Percentiles rank a stretch among this genome's conserved stretches.
Evolutionary conservation across 371 early-diverging fungal genomes (phyloP).

Genomic region (Mortierella sp.): DNA sequence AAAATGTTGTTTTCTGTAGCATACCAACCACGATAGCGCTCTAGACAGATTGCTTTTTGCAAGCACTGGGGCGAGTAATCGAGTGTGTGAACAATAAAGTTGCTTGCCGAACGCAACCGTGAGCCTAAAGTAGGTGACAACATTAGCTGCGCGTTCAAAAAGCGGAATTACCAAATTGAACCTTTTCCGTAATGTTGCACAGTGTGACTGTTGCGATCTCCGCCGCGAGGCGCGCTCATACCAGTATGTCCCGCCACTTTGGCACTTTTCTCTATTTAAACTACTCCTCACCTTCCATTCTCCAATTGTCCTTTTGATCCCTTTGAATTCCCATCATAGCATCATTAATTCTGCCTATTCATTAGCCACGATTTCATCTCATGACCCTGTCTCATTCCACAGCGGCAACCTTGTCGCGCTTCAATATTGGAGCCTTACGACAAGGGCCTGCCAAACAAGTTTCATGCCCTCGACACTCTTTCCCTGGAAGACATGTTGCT

Average conservation of each 20-base stretch:
- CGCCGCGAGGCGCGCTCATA: background rate
- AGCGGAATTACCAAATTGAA: background rate
- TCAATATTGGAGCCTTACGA: slow-evolving; percentile 18
- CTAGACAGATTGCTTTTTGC: background rate
- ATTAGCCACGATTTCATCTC: background rate
- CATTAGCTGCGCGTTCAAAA: slow-evolving; percentile 5
- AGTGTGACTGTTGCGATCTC: background rate
- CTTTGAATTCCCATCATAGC: background rate
- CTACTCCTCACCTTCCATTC: background rate
- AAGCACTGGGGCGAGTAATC: background rate
- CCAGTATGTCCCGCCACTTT: too few species aligned
- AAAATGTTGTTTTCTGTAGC: background rate
- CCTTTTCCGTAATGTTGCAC: background rate
- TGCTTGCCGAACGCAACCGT: background rate
- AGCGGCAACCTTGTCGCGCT: slow-evolving; percentile 26
- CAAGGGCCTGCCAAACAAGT: slow-evolving; percentile 1
- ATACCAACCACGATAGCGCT: background rate
- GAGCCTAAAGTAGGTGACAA: background rate
- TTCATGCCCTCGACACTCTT: background rate
- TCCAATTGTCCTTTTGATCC: background rate
- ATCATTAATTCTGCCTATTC: background rate
- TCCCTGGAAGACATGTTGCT: background rate
- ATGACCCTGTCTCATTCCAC: slow-evolving; percentile 24
- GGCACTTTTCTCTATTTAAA: too few species aligned
- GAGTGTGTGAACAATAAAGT: background rate